These are phyloP conservation scores for Lactifluus volemus DNA, from an alignment of 768 basidiomycete genomes.

Conservation along the genomic window DNA sequence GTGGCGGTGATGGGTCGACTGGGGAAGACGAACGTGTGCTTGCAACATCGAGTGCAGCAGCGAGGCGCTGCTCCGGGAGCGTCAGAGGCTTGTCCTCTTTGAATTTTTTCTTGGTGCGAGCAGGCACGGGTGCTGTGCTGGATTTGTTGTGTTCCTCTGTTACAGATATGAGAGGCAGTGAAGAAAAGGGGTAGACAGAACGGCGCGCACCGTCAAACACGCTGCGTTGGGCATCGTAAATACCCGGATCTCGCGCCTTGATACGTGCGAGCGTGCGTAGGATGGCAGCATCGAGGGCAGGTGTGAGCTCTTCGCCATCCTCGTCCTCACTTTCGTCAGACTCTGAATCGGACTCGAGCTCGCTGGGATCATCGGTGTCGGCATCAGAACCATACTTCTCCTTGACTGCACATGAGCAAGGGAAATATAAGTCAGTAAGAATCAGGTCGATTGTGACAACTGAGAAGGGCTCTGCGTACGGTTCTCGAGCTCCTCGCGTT, in stretches of 20 bases:
- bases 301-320: conserved; percentile 91
- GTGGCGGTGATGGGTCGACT: conserved; percentile 35
- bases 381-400: conserved; percentile 79
- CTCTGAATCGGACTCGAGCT: conserved; percentile 50
- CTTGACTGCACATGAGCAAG: conserved; percentile 47
- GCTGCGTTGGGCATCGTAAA: conserved; percentile 62
- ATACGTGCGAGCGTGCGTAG: conserved; percentile 84
- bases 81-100: conserved; percentile 70
- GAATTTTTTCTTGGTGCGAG: conserved; percentile 35
- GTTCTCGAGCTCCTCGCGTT: conserved; percentile 75
- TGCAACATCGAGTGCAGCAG: conserved; percentile 48
- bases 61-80: conserved; percentile 62
- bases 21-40: conserved; percentile 43
- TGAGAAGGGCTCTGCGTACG: conserved; percentile 37
- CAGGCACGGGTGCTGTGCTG: conserved; percentile 25
- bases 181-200: neutral
- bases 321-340: conserved; percentile 84
- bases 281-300: conserved; percentile 89
- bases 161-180: neutral
- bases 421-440: neutral
- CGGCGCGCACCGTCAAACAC: conserved; percentile 68
- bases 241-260: conserved; percentile 69
- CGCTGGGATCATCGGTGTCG: conserved; percentile 40
- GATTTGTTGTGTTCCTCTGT: conserved; percentile 61
- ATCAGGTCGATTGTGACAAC: too few relatives aligned